phyloP scores from a whole-genome alignment of 177 flowering plant species.

The Vitis hybrid region DNA sequence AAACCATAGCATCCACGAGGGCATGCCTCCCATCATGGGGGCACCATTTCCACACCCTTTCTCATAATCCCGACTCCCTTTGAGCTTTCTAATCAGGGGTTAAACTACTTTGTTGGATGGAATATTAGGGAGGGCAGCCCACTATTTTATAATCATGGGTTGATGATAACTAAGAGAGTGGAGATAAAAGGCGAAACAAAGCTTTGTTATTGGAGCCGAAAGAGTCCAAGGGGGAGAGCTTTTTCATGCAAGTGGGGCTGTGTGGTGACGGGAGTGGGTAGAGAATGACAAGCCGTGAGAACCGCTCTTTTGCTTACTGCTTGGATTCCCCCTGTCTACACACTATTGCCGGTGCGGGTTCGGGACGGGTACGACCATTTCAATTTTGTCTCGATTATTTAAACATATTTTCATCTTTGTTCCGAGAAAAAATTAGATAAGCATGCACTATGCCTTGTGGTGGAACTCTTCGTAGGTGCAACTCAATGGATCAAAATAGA shows the following conservation, averaged over 20 bases:
- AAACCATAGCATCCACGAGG: neutral
- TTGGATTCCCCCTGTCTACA: slow-evolving; percentile 10
- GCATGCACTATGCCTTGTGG: no score
- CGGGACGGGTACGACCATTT: no score
- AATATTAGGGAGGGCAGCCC: slow-evolving; percentile 9
- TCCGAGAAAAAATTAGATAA: no score
- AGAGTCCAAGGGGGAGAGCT: slow-evolving; percentile 9
- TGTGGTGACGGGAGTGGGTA: slow-evolving; percentile 9
- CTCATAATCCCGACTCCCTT: neutral
- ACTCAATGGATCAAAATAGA: no score
- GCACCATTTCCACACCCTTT: neutral
- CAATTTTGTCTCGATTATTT: no score
- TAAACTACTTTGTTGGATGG: slow-evolving; percentile 1
- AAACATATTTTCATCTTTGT: no score
- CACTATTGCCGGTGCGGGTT: no score
- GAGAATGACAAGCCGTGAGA: slow-evolving; percentile 18
- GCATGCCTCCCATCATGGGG: slow-evolving; percentile 1
- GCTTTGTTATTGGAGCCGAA: slow-evolving; percentile 20
- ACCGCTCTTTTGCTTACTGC: slow-evolving; percentile 18
- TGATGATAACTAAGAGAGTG: neutral
- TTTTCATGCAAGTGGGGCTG: slow-evolving; percentile 2
- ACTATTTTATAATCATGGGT: slow-evolving; percentile 1
- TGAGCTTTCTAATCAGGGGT: neutral
- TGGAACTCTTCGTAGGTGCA: no score
- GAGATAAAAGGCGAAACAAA: slow-evolving; percentile 18